Base-by-base conservation (phyloP, 2,329 filamentous ascomycete genomes). In the Cryphonectria naterciae region DNA sequence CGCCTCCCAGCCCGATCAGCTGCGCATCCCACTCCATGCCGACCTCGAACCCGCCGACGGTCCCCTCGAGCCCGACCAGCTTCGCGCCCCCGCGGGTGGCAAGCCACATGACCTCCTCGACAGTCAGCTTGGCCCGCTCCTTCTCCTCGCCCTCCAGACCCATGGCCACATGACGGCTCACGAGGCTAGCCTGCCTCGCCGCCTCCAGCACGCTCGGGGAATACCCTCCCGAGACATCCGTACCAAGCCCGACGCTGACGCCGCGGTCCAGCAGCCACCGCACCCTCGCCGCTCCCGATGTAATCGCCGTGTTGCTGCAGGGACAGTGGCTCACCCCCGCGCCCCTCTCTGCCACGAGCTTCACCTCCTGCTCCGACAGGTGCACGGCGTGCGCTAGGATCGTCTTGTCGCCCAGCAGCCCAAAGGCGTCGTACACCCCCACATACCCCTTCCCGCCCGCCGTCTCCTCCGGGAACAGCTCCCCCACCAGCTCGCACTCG, bases 1-100 rank as follows among this genome's bases (percentile, higher is more conserved):
- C 85, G 4, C 76, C 67, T 0, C 86, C 87, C 35, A 98, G 80
- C 13, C 86, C 84, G 68, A 99, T 85, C 75, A 97, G 85, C 84
- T 98, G 94, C 71, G 93, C 94, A 85, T 99, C 96, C 89, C 91
- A 98, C 74, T 93, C 88, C 91, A 92, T 96, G 0, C 95, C 96
- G 0, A 92, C 87, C 74, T 93, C 93, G 79, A 98, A 98, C 0
- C 86, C 90, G 2, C 96, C 96, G 22, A 98, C 86, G 71, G 84
- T 87, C 11, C 88, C 85, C 56, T 86, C 87, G 73, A 98, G 83
- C 0, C 94, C 93, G 0, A 98, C 87, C 1, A 96, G 93, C 46
- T 87, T 85, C 0, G 96, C 96, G 0, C 96, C 96, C 15, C 96
- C 96, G n/a, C 89, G 83, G 1, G 96, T 99, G 0, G 91, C 95